These are phyloP conservation scores for Phytophthora sojae DNA, from an alignment of 352 stramenopile genomes.

Conservation along the genomic window DNA sequence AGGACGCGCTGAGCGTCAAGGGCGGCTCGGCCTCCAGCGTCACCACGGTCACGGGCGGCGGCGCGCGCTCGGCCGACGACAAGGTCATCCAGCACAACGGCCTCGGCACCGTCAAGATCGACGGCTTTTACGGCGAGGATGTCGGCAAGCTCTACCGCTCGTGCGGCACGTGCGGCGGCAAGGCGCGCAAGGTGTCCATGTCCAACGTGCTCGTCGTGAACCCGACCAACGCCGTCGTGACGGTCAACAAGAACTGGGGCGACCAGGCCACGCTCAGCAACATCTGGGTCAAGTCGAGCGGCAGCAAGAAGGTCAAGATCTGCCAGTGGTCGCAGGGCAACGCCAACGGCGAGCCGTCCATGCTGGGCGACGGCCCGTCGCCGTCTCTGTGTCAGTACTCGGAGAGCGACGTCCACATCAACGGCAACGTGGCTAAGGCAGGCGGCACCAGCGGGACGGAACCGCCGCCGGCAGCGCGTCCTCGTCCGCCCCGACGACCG, in stretches of 20 bases:
- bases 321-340: conserved; percentile 8
- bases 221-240: not conserved
- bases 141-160: conserved; percentile 30
- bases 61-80: too few relatives aligned
- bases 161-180: conserved; percentile 43
- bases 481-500: too few relatives aligned
- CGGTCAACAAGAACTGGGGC: conserved; percentile 33
- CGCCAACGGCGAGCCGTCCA: conserved; percentile 11
- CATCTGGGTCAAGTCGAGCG: too few relatives aligned
- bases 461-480: too few relatives aligned
- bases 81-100: conserved; percentile 35
- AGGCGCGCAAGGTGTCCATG: conserved; percentile 37
- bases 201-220: conserved; percentile 48
- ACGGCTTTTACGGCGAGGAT: conserved; percentile 18
- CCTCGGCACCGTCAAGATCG: conserved; percentile 11
- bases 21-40: conserved; percentile 38
- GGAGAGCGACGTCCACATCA: conserved; percentile 28
- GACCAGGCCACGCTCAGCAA: too few relatives aligned
- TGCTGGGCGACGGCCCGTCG: conserved; percentile 31
- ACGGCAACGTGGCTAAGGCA: conserved; percentile 10
- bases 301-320: conserved; percentile 12
- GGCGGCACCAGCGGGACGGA: not conserved
- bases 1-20: conserved; percentile 46
- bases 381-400: conserved; percentile 28
- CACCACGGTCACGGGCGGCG: conserved; percentile 35